Base-by-base conservation (phyloP, 495 filamentous ascomycete species). In the Baudoinia panamericana region DNA sequence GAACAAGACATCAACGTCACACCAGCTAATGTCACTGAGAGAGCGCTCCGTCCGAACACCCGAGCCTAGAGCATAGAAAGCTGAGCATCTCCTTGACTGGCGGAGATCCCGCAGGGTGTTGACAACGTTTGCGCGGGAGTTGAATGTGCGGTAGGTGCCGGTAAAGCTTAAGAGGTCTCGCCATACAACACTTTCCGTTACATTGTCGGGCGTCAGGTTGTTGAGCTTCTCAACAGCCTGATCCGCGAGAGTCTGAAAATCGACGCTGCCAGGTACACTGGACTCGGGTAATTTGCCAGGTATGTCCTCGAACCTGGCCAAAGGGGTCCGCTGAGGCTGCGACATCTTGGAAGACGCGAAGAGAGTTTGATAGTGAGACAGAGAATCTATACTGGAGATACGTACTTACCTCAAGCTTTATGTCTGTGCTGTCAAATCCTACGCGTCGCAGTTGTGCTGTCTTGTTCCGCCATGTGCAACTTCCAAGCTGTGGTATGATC, bases 101-200 rank as follows among this genome's bases (percentile, higher is more conserved):
- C 39, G 39, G 3, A 43, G 23, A 7, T 24, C 15, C 18, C 21
- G 26, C 32, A 37, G 29, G 21, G 40, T 44, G 9, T 8, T n/a
- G 25, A 22, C 16, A 12, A 50, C 46, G 4, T 11, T 28, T 7
- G n/a, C 11, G 13, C 21, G 9, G 6, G 40, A 39, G 20, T 53
- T 51, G 31, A 60, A 50, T 10, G 55, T 60, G 10, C 57, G 45
- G 11, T 53, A 40, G 1, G 53, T 56, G 3, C 57, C 57, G 0
- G 55, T 60, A n/a, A 60, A 39, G 2, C 55, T 44, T n/a, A 52
- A 45, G 5, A 48, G 24, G 35, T 58, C 57, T 12, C 53, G 34
- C 57, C 57, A 57, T 7, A 51, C 32, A 20, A 51, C 51, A 39
- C 52, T 16, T 15, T 38, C 33, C 8, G 36, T 29, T 11, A 56